Evolutionary conservation across 1,284 basidiomycete genomes (phyloP).

Genomic region (Ceratobasidium sp.): DNA sequence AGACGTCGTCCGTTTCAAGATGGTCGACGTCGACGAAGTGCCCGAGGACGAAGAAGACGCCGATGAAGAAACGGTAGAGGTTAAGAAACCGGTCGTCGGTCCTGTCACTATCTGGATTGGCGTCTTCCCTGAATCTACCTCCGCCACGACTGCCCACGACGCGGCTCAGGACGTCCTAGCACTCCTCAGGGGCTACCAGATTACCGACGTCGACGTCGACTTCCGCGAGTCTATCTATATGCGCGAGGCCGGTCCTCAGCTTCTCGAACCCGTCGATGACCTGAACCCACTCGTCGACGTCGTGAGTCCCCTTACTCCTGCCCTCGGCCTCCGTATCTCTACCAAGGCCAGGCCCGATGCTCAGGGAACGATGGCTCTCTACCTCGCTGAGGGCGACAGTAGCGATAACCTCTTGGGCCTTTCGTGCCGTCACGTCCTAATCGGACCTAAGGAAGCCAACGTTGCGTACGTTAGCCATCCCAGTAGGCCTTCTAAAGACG

Average conservation of each 20-base stretch:
- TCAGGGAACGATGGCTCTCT: constrained; percentile 40
- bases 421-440: constrained; percentile 40
- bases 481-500: constrained; percentile 1
- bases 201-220: constrained; percentile 46
- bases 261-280: constrained; percentile 36
- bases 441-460: constrained; percentile 10
- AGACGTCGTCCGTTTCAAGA: constrained; percentile 44
- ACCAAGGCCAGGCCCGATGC: constrained; percentile 13
- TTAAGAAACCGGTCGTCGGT: constrained; percentile 5
- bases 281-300: constrained; percentile 36
- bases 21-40: constrained; percentile 27
- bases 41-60: constrained; percentile 17
- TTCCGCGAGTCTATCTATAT: constrained; percentile 39
- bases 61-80: background rate
- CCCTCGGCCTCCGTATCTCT: constrained; percentile 45
- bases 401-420: constrained; percentile 40
- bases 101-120: constrained; percentile 48
- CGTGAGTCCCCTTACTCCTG: constrained; percentile 41
- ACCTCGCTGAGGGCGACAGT: constrained; percentile 29
- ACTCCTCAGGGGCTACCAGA: constrained; percentile 28
- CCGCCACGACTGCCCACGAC: constrained; percentile 39
- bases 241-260: constrained; percentile 21
- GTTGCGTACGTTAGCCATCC: constrained; percentile 10
- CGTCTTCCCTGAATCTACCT: constrained; percentile 39
- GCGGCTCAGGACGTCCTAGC: constrained; percentile 36